phyloP scores from a whole-genome alignment of 352 stramenopile genomes.

The Phytopythium litorale region DNA sequence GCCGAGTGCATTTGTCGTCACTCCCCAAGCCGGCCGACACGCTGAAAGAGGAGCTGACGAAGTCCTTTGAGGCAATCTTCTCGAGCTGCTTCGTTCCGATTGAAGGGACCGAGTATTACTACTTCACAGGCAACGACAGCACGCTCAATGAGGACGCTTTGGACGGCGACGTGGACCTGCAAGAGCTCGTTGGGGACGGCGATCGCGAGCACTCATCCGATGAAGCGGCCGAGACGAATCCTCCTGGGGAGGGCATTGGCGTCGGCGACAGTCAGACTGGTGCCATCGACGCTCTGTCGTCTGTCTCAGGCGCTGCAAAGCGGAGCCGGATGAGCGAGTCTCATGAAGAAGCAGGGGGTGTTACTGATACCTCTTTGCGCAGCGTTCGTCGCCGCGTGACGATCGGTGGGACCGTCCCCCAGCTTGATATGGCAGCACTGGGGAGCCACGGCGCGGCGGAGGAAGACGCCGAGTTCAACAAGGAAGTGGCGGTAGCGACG shows the following conservation, averaged over 20 bases:
- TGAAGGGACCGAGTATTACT: conserved; percentile 78
- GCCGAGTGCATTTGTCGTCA: conserved; percentile 1
- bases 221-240: neutral
- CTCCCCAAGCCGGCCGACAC: conserved; percentile 30
- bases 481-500: conserved; percentile 75
- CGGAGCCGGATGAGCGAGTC: neutral
- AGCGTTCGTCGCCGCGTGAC: conserved; percentile 6
- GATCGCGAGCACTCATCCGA: conserved; percentile 22
- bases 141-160: conserved; percentile 49
- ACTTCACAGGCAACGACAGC: conserved; percentile 69
- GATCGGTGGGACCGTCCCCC: neutral
- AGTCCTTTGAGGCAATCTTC: conserved; percentile 70
- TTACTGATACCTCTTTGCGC: neutral
- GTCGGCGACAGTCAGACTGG: neutral
- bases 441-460: conserved; percentile 27
- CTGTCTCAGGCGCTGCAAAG: neutral
- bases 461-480: conserved; percentile 81
- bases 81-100: conserved; percentile 58
- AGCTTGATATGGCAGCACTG: neutral
- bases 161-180: conserved; percentile 54
- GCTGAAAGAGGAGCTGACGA: conserved; percentile 61
- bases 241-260: neutral
- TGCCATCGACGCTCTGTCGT: neutral
- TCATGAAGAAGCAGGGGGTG: neutral
- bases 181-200: conserved; percentile 60